These are phyloP conservation scores for Salix arbutifolia DNA, from an alignment of 345 rosid species.

Conservation along the genomic window DNA sequence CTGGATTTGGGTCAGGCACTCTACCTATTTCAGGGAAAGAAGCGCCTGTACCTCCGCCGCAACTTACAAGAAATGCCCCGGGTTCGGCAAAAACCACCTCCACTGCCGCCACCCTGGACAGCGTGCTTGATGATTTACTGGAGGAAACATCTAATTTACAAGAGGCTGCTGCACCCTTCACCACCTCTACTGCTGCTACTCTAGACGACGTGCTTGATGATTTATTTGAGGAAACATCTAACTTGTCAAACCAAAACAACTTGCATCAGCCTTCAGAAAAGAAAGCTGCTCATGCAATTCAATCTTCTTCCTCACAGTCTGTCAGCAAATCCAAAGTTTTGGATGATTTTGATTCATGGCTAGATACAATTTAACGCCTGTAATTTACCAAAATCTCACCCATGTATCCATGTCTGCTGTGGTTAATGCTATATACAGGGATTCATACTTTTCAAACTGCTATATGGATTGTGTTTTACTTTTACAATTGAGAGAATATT, in stretches of 20 bases:
- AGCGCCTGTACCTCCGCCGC: conserved; percentile 11
- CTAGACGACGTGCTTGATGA: conserved; percentile 53
- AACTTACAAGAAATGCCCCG: conserved; percentile 17
- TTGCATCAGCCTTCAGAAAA: conserved; percentile 11
- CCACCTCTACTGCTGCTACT: conserved; percentile 15
- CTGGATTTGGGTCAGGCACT: conserved; percentile 10
- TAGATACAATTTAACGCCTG: conserved; percentile 55
- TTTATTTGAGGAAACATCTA: conserved; percentile 51
- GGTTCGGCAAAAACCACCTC: conserved; percentile 13
- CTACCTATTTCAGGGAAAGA: conserved; percentile 4
- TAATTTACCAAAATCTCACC: neutral
- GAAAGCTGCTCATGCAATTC: conserved; percentile 4
- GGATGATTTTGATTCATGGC: conserved; percentile 87
- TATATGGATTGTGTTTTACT: neutral
- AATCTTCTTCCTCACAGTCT: conserved; percentile 28
- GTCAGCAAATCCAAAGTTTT: conserved; percentile 45
- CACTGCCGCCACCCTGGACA: conserved; percentile 29
- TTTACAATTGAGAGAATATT: neutral
- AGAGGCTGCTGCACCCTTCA: neutral
- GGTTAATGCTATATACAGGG: neutral
- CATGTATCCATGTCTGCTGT: neutral
- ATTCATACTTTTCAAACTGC: neutral
- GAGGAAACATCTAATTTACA: conserved; percentile 39
- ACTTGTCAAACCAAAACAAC: conserved; percentile 15
- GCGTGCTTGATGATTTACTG: conserved; percentile 55